Base-by-base conservation (phyloP, 2,329 filamentous ascomycete species). In the Alternaria arbusti region DNA sequence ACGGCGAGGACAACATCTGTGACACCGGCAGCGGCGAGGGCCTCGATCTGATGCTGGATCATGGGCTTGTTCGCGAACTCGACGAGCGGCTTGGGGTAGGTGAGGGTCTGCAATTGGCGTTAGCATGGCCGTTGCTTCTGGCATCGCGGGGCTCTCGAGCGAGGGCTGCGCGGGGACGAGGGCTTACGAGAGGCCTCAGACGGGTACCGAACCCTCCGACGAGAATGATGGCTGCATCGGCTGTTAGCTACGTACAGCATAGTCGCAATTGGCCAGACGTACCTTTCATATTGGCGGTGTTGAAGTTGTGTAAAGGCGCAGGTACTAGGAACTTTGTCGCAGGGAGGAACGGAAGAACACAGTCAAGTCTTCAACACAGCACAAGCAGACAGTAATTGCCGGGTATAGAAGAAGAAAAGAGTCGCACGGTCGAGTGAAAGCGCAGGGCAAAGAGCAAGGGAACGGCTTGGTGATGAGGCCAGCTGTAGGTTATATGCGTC, bases 21-120 rank as follows among this genome's bases (percentile, higher is more conserved):
- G 70, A 98, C 96, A 81, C 95, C 95, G 63, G 94, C 95, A 64
- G 90, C 91, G 73, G 96, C 95, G 72, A 99, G 88, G 71, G 93
- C 94, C 85, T 97, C 94, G 75, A 99, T 93, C 84, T 99, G 95
- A 84, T 98, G 95, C 78, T 96, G 88, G 82, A 99, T 98, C 95
- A 99, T 99, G 80, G 94, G 96, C 85, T 96, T 95, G 88, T 99
- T 99, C 79, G 89, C 94, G 79, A 99, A 99, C 85, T 99, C 95
- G 78, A 99, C 96, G 73, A 99, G 88, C 70, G 96, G 95, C 84
- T 98, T 99, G 67, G 95, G 95, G 72, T 97, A 92, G 55, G 96
- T 97, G 79, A 99, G 89, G 75, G 95, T 99, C 93, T 97, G 67
- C 68, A 70, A 58, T 64, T 57, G 65, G 52, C 17, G 67, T 77